Base-by-base conservation (phyloP, 768 basidiomycete genomes). In the Boletus edulis region DNA sequence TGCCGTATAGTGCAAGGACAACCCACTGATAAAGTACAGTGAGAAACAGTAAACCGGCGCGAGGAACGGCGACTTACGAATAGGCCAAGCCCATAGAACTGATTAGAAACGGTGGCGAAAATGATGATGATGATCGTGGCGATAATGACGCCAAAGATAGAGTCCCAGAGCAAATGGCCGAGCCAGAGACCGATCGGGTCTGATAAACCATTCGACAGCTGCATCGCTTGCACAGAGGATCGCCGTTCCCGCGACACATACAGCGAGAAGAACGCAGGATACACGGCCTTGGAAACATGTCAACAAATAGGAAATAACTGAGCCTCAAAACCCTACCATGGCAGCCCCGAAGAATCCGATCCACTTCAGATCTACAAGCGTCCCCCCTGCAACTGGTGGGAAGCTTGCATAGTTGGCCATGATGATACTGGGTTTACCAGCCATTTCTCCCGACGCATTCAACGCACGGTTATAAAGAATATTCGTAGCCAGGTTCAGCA, bases 221-320 rank as follows among this genome's bases (percentile, higher is more conserved):
- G 89, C 86, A 91, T 92, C 3, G 89, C 86, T 65, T 91, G 87
- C 0, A 91, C 86, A 43, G 73, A 70, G 3, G 83, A 82, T 3
- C 82, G 78, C 11, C 87, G 81, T 64, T 92, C 90, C 56, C 77
- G 78, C 0, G 87, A 83, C 4, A 89, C 87, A 67, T 92, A 92
- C 14, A 92, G 67, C 11, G 87, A 79, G 60, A 83, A 90, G 73
- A 92, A 92, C 4, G 89, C 89, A n/a, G 90, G 87, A 63, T 81
- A 91, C 1, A 89, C 84, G 12, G 86, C 76, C 86, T 89, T 14
- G 10, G 42, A 46, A 41, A 24, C 35, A 27, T 39, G 42, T 57
- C 13, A 52, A 15, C 18, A 50, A 22, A 39, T 11, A 44, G 5
- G 2, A 0, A 8, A 39, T 7, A 39, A 39, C 17, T n/a, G 27